Evolutionary conservation across 2,329 filamentous ascomycete species (phyloP).

Genomic region (Gremmenia infestans): DNA sequence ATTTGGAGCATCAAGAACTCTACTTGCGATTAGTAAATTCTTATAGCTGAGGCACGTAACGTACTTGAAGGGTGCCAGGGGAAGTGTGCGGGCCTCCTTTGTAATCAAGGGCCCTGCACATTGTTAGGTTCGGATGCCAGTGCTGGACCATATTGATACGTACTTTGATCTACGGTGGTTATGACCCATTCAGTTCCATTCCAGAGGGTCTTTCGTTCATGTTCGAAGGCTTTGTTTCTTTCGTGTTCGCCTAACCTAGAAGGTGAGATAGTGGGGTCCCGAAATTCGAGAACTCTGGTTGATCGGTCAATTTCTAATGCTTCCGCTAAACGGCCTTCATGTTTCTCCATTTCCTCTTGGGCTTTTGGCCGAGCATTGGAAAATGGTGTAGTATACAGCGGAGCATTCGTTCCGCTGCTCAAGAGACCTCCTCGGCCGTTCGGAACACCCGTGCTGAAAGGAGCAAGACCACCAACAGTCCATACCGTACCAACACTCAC

Average conservation of each 20-base stretch:
- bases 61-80: constrained; percentile 73
- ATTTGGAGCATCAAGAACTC: constrained; percentile 80
- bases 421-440: constrained; percentile 60
- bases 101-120: constrained; percentile 24
- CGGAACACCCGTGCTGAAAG: constrained; percentile 50
- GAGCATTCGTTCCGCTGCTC: constrained; percentile 69
- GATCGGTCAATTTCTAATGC: constrained; percentile 76
- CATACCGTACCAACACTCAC: constrained; percentile 68
- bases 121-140: constrained; percentile 7
- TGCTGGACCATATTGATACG: neutral
- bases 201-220: constrained; percentile 33
- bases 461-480: constrained; percentile 67
- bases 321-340: constrained; percentile 69
- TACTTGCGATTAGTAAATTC: constrained; percentile 27
- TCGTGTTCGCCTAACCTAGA: constrained; percentile 22
- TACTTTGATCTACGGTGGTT: constrained; percentile 20
- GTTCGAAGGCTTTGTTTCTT: constrained; percentile 19
- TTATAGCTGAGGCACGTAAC: constrained; percentile 24
- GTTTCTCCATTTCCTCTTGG: constrained; percentile 60
- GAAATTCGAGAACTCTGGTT: constrained; percentile 58
- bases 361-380: constrained; percentile 36
- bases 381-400: constrained; percentile 53
- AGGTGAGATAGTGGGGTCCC: constrained; percentile 23
- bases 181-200: constrained; percentile 28
- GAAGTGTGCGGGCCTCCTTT: constrained; percentile 45